Base-by-base conservation (phyloP, 371 early-diverging fungal genomes). In the Apophysomyces sp. region DNA sequence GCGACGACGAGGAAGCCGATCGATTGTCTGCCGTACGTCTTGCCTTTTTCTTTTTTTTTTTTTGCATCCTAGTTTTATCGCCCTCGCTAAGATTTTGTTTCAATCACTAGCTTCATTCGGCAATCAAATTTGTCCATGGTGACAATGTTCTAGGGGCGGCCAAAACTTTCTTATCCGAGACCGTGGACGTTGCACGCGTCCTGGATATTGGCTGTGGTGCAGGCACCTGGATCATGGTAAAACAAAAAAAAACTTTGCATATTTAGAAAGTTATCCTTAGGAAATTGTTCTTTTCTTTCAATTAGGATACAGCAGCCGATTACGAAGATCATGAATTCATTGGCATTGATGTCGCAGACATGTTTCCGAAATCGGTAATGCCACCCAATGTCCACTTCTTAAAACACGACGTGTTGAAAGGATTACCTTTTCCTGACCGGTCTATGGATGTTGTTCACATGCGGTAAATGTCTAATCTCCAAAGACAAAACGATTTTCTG, bases 401-500 rank as follows among this genome's bases (percentile, higher is more conserved):
- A 21, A 71, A 79, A 30, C 65, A 65, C 41, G 80, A 87, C 39
- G 73, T 84, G 15, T 63, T 78, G 4, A 63, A 74, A 18, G 83
- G 84, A 0, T 60, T 87, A n/a, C 85, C 82, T 9, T 87, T 72
- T 66, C 73, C 78, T 1, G 79, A 83, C 49, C 66, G 69, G n/a
- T 59, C 66, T 39, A 85, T 88, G 70, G 85, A 85, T 59, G 84
- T 75, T 61, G 71, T 86, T 28, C 78, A 81, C 53, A 76, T 84
- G 73, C 73, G 81, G 80, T 76, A 74, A 61, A 56, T 31, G 13
- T 41, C 29, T 36, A 9, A 36, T 16, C 27, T 12, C 13, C 37
- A 28, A n/a, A n/a, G 13, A 18, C 16, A 9, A 52, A 29, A 15
- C 36, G 29, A 9, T 24, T 30, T 39, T 31, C 27, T 29, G 3